Evolutionary conservation across 768 basidiomycete genomes (phyloP).

Genomic region (Lactarius psammicola): DNA sequence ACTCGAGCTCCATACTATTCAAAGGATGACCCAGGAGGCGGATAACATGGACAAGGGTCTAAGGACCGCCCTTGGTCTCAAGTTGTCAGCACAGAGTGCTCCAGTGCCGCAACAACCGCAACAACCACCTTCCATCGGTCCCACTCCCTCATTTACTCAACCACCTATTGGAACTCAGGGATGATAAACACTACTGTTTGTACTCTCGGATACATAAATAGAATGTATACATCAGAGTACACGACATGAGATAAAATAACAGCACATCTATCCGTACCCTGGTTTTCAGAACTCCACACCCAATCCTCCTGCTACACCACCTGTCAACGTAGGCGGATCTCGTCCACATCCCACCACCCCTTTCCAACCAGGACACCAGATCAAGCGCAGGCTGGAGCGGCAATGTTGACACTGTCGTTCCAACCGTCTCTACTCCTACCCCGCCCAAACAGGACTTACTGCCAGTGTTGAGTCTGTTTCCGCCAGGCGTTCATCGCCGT

Average conservation of each 20-base stretch:
- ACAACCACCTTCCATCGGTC: constrained; percentile 11
- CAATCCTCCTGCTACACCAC: not conserved
- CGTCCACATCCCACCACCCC: constrained; percentile 13
- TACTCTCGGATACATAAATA: too few species aligned
- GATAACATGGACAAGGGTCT: constrained; percentile 26
- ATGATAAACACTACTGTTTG: too few species aligned
- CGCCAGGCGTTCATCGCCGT: too few species aligned
- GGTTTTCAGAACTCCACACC: too few species aligned
- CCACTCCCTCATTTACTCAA: not conserved
- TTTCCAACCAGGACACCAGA: constrained; percentile 15
- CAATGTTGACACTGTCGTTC: constrained; percentile 18
- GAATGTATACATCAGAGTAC: too few species aligned
- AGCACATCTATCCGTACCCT: too few species aligned
- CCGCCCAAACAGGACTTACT: too few species aligned
- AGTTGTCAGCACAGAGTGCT: not conserved
- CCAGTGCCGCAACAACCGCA: constrained; percentile 10
- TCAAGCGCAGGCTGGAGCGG: constrained; percentile 10
- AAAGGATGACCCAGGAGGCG: constrained; percentile 27
- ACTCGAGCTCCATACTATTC: constrained; percentile 28
- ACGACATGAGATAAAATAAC: too few species aligned
- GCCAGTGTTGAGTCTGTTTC: too few species aligned
- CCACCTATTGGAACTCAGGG: too few species aligned
- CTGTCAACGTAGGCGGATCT: not conserved
- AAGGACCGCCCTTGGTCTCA: constrained; percentile 1
- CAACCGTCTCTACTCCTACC: too few species aligned